Conservation (phyloP, 2,329 filamentous ascomycete species). For the Claviceps pazoutovae region DNA sequence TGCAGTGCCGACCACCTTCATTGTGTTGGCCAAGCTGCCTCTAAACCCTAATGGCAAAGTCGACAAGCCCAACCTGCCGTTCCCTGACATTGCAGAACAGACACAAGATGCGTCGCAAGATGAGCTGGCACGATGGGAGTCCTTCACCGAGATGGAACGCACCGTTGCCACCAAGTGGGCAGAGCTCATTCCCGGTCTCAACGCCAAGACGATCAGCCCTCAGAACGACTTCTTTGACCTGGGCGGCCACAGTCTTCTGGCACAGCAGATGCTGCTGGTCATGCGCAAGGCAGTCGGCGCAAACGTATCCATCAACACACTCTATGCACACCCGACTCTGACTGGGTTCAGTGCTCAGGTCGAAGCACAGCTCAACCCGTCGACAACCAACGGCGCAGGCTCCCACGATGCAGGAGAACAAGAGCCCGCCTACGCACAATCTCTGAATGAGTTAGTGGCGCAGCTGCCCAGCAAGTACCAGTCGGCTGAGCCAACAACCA, state of each 20-base stretch:
- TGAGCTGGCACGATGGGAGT: constrained; percentile 38
- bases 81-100: constrained; percentile 60
- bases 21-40: constrained; percentile 36
- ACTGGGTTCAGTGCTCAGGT: constrained; percentile 16
- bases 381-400: constrained; percentile 11
- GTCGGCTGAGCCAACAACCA: constrained; percentile 21
- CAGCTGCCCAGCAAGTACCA: constrained; percentile 30
- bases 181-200: constrained; percentile 50
- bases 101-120: constrained; percentile 24
- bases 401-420: constrained; percentile 21
- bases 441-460: constrained; percentile 34
- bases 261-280: constrained; percentile 60
- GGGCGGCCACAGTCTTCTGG: constrained; percentile 37
- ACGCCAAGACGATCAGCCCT: constrained; percentile 45
- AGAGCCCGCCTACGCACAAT: constrained; percentile 38
- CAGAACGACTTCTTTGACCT: constrained; percentile 21
- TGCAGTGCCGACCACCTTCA: constrained; percentile 21
- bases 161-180: constrained; percentile 50
- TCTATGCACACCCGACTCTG: constrained; percentile 19
- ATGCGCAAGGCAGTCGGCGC: constrained; percentile 16
- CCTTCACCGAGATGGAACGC: constrained; percentile 22
- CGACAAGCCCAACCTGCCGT: constrained; percentile 63
- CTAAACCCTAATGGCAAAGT: constrained; percentile 71
- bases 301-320: constrained; percentile 17
- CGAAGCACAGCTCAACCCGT: constrained; percentile 11